Evolutionary conservation across 2,329 filamentous ascomycete genomes (phyloP), one percentile per base, ranked within the genome.

Genomic region (Colletotrichum truncatum): DNA sequence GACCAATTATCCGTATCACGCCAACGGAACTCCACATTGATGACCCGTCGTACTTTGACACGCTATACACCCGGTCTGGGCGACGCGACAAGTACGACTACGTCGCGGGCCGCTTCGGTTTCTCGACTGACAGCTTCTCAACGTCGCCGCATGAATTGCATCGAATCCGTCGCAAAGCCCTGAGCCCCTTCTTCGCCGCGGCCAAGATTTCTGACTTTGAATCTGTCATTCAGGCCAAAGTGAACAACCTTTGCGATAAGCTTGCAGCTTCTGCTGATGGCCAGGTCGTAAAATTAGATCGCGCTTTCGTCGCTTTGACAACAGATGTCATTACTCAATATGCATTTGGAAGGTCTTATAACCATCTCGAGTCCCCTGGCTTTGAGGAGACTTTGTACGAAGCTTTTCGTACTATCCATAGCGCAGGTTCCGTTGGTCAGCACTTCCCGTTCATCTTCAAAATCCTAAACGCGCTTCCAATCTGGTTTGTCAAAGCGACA

Each of bases 311-410:
- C 11, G 72, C 73, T 2, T 66, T 77, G 21, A 76, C 74, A 7
- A 72, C 72, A 18, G 78, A 81, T 60, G 73, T 79, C 14, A 77
- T 78, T 53, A 75, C 73, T 1, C 69, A 77, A 16, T 80, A 81
- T 55, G 73, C 71, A 16, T 81, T 78, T 38, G 79, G 74, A 11
- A 72, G 72, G 66, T 74, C 68, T 51, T 72, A 72, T 28, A 68
- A 73, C 16, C 75, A 73, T 6, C 70, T 80, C 1, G 72, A 75
- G 1, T 55, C 72, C 9, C 70, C 71, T 4, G 67, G 72, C 18
- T 76, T 74, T 41, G 69, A 72, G 55, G 32, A 68, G 49, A 51
- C 69, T 54, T 49, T 71, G 70, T 57, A 73, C 67, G 57, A 72
- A 6, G 66, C 69, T 9, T 70, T 75, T 8, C 64, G 73, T 2